Evolutionary conservation across 164 flowering plant species (phyloP).

Genomic region (Berberis thunbergii): DNA sequence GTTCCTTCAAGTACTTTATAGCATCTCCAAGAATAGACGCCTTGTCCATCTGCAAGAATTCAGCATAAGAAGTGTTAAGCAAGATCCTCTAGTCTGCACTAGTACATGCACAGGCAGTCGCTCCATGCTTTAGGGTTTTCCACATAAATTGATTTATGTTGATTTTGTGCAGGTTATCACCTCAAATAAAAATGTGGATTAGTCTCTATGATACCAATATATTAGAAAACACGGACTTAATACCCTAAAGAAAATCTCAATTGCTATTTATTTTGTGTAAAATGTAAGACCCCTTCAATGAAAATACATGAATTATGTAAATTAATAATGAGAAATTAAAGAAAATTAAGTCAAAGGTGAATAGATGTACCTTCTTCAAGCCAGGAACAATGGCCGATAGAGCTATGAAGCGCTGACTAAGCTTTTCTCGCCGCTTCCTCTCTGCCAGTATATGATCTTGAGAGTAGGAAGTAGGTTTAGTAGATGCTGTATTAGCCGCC

Average conservation of each 20-base stretch:
- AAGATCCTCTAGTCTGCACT: neutral
- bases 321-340: too few relatives aligned
- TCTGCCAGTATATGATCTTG: constrained; percentile 50
- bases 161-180: too few relatives aligned
- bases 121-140: too few relatives aligned
- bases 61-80: too few relatives aligned
- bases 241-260: too few relatives aligned
- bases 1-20: constrained; percentile 71
- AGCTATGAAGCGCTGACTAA: constrained; percentile 42
- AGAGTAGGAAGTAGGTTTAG: constrained; percentile 14
- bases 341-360: neutral
- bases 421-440: constrained; percentile 52
- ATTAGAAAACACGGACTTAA: too few relatives aligned
- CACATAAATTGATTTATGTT: too few relatives aligned
- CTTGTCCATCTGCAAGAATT: constrained; percentile 61
- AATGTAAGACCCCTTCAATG: too few relatives aligned
- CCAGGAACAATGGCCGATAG: constrained; percentile 44
- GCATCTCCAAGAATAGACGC: constrained; percentile 88
- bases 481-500: neutral
- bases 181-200: too few relatives aligned
- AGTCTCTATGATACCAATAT: too few relatives aligned
- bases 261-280: too few relatives aligned
- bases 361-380: constrained; percentile 38
- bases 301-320: too few relatives aligned
- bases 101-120: neutral